These are phyloP conservation scores for Ophiocordyceps camponoti-saundersi DNA, from an alignment of 2,329 filamentous ascomycete species.

Conservation along the genomic window DNA sequence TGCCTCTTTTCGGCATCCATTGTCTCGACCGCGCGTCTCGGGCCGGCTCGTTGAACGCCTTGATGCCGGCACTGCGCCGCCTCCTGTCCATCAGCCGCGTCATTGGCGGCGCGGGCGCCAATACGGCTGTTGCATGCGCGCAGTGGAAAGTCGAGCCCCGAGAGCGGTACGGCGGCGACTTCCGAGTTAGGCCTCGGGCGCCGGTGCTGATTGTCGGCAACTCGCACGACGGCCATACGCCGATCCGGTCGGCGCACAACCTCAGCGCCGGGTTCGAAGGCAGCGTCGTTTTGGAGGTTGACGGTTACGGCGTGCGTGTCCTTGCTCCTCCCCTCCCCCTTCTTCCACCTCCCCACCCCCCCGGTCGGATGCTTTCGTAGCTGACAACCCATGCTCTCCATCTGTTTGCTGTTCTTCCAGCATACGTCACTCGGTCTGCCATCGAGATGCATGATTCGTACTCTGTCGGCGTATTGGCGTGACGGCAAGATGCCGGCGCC, in stretches of 20 bases:
- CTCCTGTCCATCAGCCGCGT: slow-evolving; percentile 10
- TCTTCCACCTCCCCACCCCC: not conserved
- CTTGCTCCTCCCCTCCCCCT: not conserved
- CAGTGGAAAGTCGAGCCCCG: slow-evolving; percentile 20
- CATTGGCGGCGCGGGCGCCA: slow-evolving; percentile 7
- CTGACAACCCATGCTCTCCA: not conserved
- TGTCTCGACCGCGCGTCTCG: slow-evolving; percentile 16
- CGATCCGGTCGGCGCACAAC: slow-evolving; percentile 18
- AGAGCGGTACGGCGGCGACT: slow-evolving; percentile 16
- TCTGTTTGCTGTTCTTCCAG: slow-evolving; percentile 2
- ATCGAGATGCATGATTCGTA: slow-evolving; percentile 13
- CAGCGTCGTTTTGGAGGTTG: slow-evolving; percentile 18
- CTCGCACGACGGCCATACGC: slow-evolving; percentile 19
- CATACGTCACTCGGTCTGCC: slow-evolving; percentile 9
- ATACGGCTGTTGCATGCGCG: slow-evolving; percentile 12
- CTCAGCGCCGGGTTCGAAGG: slow-evolving; percentile 17
- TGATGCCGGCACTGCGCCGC: slow-evolving; percentile 8
- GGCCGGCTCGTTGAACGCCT: slow-evolving; percentile 10
- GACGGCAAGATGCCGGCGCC: slow-evolving; percentile 16
- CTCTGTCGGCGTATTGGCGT: slow-evolving; percentile 14
- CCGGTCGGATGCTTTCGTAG: no score
- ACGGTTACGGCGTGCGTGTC: slow-evolving; percentile 18
- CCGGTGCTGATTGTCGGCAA: slow-evolving; percentile 21
- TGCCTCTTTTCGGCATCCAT: slow-evolving; percentile 10
- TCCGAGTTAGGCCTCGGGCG: slow-evolving; percentile 13